Evolutionary conservation across 371 early-diverging fungal species (phyloP).

Genomic region (Rhizopus arrhizus): DNA sequence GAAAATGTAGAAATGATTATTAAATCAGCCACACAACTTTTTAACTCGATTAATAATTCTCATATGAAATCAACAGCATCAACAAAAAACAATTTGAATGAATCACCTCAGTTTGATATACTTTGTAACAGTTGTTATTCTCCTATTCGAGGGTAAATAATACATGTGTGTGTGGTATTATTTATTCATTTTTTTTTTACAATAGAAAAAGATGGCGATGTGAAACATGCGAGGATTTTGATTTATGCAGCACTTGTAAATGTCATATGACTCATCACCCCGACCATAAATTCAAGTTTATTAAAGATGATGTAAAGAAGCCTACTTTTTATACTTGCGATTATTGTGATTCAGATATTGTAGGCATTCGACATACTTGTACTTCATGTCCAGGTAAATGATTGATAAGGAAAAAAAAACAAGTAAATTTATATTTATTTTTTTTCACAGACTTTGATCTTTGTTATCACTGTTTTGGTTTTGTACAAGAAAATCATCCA

Average conservation of each 20-base stretch:
- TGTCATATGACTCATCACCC: slow-evolving; percentile 28
- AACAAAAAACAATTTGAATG: neutral
- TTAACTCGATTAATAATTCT: neutral
- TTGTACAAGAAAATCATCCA: slow-evolving; percentile 41
- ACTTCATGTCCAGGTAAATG: slow-evolving; percentile 32
- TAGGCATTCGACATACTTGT: slow-evolving; percentile 55
- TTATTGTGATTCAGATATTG: slow-evolving; percentile 47
- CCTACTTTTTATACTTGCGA: slow-evolving; percentile 43
- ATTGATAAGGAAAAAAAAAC: neutral
- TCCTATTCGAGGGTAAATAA: slow-evolving; percentile 35
- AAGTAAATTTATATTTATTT: neutral
- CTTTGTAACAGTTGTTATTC: slow-evolving; percentile 51
- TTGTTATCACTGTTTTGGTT: slow-evolving; percentile 45
- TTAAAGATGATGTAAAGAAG: slow-evolving; percentile 14
- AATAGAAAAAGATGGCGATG: slow-evolving; percentile 43
- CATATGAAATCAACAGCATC: neutral
- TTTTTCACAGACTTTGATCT: slow-evolving; percentile 53
- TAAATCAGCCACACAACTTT: neutral
- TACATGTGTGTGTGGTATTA: neutral
- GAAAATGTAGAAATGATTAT: slow-evolving; percentile 2
- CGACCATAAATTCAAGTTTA: slow-evolving; percentile 31
- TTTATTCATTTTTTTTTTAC: neutral
- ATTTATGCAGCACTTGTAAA: slow-evolving; percentile 54
- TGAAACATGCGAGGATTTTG: slow-evolving; percentile 49
- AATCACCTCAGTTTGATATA: slow-evolving; percentile 22